phyloP scores from a whole-genome alignment of 768 basidiomycete species.

The Chalciporus pseudorubinellus region DNA sequence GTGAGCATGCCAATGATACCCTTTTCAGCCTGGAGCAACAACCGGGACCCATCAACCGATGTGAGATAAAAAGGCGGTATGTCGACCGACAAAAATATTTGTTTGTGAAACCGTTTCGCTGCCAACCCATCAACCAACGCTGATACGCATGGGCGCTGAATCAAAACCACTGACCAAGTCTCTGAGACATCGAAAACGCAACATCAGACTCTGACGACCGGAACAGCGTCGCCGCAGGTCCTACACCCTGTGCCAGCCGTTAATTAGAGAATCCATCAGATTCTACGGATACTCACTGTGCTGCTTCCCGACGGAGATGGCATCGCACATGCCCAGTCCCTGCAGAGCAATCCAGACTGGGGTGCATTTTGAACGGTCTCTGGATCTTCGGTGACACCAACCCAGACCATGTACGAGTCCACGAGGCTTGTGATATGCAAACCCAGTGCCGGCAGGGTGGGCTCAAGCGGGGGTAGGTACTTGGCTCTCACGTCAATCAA shows the following conservation, averaged over 20 bases:
- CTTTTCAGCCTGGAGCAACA: slow-evolving; percentile 59
- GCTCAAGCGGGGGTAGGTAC: slow-evolving; percentile 49
- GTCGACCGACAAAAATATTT: slow-evolving; percentile 76
- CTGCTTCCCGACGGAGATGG: slow-evolving; percentile 38
- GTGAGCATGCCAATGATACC: slow-evolving; percentile 50
- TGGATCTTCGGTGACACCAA: slow-evolving; percentile 52
- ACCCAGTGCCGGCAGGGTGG: slow-evolving; percentile 54
- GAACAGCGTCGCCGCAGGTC: slow-evolving; percentile 61
- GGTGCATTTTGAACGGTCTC: slow-evolving; percentile 50
- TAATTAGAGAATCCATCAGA: slow-evolving; percentile 1
- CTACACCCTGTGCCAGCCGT: neutral
- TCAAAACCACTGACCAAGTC: slow-evolving; percentile 58
- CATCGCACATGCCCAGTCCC: slow-evolving; percentile 86
- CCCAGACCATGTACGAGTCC: slow-evolving; percentile 82
- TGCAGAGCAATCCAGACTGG: slow-evolving; percentile 54
- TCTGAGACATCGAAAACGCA: slow-evolving; percentile 72
- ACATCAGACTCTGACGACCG: slow-evolving; percentile 59
- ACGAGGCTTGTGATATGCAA: slow-evolving; percentile 66
- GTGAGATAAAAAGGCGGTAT: slow-evolving; percentile 38
- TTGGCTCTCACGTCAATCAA: slow-evolving; percentile 45
- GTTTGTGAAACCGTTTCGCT: slow-evolving; percentile 65
- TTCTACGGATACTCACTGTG: slow-evolving; percentile 19
- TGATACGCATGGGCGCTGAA: neutral
- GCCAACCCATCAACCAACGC: slow-evolving; percentile 1
- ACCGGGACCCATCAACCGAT: slow-evolving; percentile 45